Percentiles rank a stretch among this genome's conserved stretches.
Conservation (phyloP, 2,329 filamentous ascomycete genomes). For the Cryphonectria japonica region DNA sequence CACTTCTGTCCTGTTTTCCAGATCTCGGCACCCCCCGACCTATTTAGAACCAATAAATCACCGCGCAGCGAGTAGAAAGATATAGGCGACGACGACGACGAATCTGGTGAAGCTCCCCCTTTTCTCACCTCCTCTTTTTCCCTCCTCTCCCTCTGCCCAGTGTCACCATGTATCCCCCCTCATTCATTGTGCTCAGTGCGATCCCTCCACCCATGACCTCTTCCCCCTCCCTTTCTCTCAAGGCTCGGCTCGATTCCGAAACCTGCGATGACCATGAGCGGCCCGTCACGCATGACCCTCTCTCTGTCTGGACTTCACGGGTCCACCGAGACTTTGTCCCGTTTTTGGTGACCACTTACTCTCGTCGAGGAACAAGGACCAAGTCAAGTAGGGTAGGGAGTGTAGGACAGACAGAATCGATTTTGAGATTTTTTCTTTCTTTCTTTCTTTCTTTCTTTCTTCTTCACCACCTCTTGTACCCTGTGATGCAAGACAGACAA, state of each 20-base stretch:
- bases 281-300: background rate
- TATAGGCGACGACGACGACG: background rate
- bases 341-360: background rate
- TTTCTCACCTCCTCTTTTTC: background rate
- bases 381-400: background rate
- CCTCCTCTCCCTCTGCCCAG: background rate
- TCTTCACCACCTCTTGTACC: background rate
- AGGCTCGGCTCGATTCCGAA: slow-evolving; percentile 6
- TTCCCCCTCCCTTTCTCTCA: background rate
- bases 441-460: background rate
- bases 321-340: background rate
- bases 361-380: background rate
- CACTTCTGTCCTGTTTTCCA: no score
- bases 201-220: background rate
- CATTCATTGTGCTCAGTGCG: background rate
- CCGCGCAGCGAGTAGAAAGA: background rate
- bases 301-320: background rate
- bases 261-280: background rate
- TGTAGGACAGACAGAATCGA: background rate
- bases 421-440: background rate
- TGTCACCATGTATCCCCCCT: background rate
- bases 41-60: background rate
- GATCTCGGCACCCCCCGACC: background rate
- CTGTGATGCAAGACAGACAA: background rate
- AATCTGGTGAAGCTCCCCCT: background rate